Evolutionary conservation across 352 stramenopile genomes (phyloP), one percentile per base, ranked within the genome.

Genomic region (Blastocystis sp.): DNA sequence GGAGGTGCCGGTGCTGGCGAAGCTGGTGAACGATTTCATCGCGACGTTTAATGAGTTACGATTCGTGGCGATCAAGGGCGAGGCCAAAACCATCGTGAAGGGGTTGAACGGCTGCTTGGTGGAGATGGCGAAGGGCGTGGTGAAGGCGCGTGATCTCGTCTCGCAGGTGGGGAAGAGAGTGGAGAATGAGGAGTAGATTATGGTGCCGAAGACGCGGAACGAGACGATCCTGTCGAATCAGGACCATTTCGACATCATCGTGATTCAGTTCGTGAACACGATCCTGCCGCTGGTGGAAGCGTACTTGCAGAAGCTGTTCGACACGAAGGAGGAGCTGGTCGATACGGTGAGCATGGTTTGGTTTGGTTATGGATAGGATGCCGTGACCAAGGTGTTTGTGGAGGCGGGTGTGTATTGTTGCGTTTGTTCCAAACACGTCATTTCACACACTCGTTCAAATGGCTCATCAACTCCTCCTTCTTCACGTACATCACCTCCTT

Each of bases 251-350:
- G 40, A 76, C 1, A 78, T 88, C 14, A 78, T 88, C 34, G 62
- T 88, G 19, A 61, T 88, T 9, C 78, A 88, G 48, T 88, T 77
- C 45, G 64, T 79, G 14, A 79, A 76, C 66, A 88, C 78, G 14
- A 77, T 88, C 43, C 38, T 88, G 2, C 78, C 78, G 40, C 62
- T 88, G 11, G 1, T 88, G 3, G 34, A 88, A 14, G 17, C 59
- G 19, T 88, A 88, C 66, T 21, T 88, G 43, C 78, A 88, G n/a
- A 38, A 70, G 38, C 21, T 88, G 11, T 88, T 88, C 62, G 64
- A 88, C 28, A 60, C 78, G 17, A 76, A 88, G 34, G 64, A 88
- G 43, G 21, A 5, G 53, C 62, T 88, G 3, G n/a, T 88, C 14
- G 60, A 88, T 61, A 60, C 41, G 19, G 78, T 88, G 48, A 56